Percentiles rank a stretch among this genome's conserved stretches.
These are phyloP conservation scores for Colletotrichum plurivorum DNA, from an alignment of 2,329 filamentous ascomycete species.

Conservation along the genomic window DNA sequence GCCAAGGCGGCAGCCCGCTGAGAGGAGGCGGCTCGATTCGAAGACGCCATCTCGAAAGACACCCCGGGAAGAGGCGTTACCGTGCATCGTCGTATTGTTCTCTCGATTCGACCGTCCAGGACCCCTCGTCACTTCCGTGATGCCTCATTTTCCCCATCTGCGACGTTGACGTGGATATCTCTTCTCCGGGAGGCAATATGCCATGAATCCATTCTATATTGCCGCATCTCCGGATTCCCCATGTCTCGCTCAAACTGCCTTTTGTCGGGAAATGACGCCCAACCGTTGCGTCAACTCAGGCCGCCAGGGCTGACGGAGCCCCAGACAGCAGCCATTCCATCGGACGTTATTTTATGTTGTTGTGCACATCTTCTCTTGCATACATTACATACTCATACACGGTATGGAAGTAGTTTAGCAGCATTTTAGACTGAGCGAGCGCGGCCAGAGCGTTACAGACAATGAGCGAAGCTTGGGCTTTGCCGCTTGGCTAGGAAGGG, in stretches of 20 bases:
- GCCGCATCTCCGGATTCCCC: constrained; percentile 24
- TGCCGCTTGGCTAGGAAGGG: constrained; percentile 26
- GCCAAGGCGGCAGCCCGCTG: constrained; percentile 17
- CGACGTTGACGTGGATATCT: constrained; percentile 2
- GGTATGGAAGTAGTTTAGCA: neutral
- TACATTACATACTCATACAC: neutral
- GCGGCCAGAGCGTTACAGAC: constrained; percentile 34
- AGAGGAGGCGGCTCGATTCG: neutral
- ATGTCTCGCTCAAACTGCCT: constrained; percentile 24
- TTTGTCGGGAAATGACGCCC: constrained; percentile 26
- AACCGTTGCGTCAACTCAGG: neutral
- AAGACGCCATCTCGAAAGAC: constrained; percentile 17
- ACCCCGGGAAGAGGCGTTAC: neutral
- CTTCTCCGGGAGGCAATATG: constrained; percentile 8
- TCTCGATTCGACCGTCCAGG: neutral
- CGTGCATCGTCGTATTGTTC: neutral
- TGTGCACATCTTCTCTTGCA: constrained; percentile 23
- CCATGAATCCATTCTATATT: constrained; percentile 20
- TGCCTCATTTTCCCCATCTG: neutral
- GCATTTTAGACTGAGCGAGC: neutral
- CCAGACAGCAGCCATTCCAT: neutral
- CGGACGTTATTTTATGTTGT: neutral
- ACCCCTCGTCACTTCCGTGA: neutral
- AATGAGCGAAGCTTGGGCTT: constrained; percentile 15
- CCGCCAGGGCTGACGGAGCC: neutral